phyloP scores from a whole-genome alignment of 352 stramenopile species.

The Globisporangium nagaii region DNA sequence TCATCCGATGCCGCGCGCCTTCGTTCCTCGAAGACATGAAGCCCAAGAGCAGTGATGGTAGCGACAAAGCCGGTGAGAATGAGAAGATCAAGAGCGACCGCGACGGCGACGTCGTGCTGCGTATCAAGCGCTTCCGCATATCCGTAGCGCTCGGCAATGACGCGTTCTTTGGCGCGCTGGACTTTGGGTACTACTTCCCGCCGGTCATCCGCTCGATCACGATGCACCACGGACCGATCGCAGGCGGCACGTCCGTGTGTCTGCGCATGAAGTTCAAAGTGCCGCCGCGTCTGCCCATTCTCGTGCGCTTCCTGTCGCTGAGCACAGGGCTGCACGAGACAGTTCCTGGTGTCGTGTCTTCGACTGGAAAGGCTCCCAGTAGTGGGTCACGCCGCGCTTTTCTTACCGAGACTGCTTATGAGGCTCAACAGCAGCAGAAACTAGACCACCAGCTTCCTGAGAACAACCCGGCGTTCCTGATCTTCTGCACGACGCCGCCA shows the following conservation, averaged over 20 bases:
- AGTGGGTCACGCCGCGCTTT: not conserved
- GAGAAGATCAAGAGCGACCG: slow-evolving; percentile 7
- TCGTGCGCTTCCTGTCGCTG: slow-evolving; percentile 50
- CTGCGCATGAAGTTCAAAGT: slow-evolving; percentile 76
- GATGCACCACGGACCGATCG: slow-evolving; percentile 58
- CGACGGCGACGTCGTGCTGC: slow-evolving; percentile 4
- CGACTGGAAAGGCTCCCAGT: not conserved
- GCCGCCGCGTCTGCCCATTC: slow-evolving; percentile 30
- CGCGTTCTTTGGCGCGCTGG: slow-evolving; percentile 33
- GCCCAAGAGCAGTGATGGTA: not conserved
- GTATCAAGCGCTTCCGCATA: slow-evolving; percentile 30
- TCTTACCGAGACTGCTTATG: not conserved
- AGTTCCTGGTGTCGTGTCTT: slow-evolving; percentile 12
- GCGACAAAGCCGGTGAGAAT: not conserved
- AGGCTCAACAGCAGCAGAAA: not conserved
- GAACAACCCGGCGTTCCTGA: slow-evolving; percentile 31
- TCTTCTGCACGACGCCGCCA: slow-evolving; percentile 37
- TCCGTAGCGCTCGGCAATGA: slow-evolving; percentile 37
- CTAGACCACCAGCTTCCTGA: slow-evolving; percentile 7
- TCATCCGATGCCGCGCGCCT: slow-evolving; percentile 38
- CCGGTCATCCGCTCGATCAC: slow-evolving; percentile 55
- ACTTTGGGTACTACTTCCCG: slow-evolving; percentile 52
- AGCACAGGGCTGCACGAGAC: slow-evolving; percentile 14
- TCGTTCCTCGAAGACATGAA: slow-evolving; percentile 59
- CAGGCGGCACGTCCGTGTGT: slow-evolving; percentile 46